Conservation (phyloP, 768 basidiomycete species). For the Clathrus columnatus region DNA sequence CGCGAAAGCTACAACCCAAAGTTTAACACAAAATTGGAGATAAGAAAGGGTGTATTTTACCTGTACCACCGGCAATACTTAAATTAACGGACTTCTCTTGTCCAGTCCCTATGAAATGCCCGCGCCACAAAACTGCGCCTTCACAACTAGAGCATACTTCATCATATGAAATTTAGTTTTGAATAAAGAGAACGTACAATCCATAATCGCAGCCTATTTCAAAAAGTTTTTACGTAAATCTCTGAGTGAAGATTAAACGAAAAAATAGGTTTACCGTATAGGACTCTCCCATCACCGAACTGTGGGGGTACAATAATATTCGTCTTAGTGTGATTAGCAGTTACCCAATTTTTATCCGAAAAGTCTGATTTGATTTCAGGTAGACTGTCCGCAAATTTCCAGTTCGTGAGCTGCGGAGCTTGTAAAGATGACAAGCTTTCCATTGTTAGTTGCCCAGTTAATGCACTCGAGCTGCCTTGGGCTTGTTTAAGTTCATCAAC, state of each 20-base stretch:
- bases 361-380: constrained; percentile 56
- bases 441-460: constrained; percentile 37
- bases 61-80: constrained; percentile 75
- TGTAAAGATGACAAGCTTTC: not conserved
- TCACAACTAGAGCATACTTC: constrained; percentile 67
- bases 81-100: constrained; percentile 38
- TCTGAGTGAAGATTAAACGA: not conserved
- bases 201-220: constrained; percentile 58
- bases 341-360: constrained; percentile 55
- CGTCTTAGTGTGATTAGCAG: constrained; percentile 64
- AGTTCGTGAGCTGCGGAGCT: constrained; percentile 37
- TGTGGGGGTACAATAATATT: constrained; percentile 61
- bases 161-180: constrained; percentile 10
- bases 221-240: not conserved
- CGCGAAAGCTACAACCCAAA: constrained; percentile 53
- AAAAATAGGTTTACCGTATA: constrained; percentile 42
- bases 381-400: constrained; percentile 69
- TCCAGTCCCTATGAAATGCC: constrained; percentile 62
- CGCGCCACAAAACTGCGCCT: constrained; percentile 73
- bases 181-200: constrained; percentile 41
- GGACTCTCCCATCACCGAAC: constrained; percentile 67
- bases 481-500: constrained; percentile 18
- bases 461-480: constrained; percentile 28
- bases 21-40: not conserved
- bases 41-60: constrained; percentile 11